Evolutionary conservation across 2,329 filamentous ascomycete species (phyloP).

Genomic region (Nigrospora sphaerica): DNA sequence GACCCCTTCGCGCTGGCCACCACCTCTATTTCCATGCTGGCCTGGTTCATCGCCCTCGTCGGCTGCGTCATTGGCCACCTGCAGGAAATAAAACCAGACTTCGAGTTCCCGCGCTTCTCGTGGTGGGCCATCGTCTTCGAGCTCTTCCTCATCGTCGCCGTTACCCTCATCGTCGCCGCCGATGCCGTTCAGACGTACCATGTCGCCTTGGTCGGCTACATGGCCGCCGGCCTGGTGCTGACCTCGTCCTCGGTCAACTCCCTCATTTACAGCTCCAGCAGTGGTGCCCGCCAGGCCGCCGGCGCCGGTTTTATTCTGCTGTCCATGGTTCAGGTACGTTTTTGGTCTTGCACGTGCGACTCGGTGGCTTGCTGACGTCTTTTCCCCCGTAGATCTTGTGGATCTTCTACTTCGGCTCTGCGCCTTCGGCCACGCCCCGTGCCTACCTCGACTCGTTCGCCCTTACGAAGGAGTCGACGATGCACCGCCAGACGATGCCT

Average conservation of each 20-base stretch:
- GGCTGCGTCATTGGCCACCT: constrained; percentile 68
- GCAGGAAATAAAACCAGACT: constrained; percentile 30
- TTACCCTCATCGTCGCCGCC: constrained; percentile 77
- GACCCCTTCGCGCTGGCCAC: constrained; percentile 95
- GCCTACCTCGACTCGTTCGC: constrained; percentile 95
- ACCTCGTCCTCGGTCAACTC: constrained; percentile 81
- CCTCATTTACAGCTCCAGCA: constrained; percentile 67
- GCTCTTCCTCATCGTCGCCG: constrained; percentile 72
- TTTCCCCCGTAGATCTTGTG: constrained; percentile 66
- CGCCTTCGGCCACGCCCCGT: constrained; percentile 76
- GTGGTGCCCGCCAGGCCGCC: constrained; percentile 70
- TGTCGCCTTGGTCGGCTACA: constrained; percentile 83
- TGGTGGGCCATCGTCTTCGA: constrained; percentile 91
- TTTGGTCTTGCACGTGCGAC: no score
- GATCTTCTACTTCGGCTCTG: constrained; percentile 98
- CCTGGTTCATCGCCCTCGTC: constrained; percentile 91
- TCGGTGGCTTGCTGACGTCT: neutral
- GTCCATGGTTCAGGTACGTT: constrained; percentile 81
- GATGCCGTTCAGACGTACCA: constrained; percentile 84
- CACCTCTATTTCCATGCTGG: constrained; percentile 85
- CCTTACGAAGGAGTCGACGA: constrained; percentile 74
- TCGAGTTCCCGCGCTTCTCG: constrained; percentile 70
- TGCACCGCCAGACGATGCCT: constrained; percentile 61
- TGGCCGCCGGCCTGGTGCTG: constrained; percentile 75
- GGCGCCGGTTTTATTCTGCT: constrained; percentile 90